These are phyloP conservation scores for Taphrina populina DNA, from an alignment of 1,139 yeast genomes.

Conservation along the genomic window DNA sequence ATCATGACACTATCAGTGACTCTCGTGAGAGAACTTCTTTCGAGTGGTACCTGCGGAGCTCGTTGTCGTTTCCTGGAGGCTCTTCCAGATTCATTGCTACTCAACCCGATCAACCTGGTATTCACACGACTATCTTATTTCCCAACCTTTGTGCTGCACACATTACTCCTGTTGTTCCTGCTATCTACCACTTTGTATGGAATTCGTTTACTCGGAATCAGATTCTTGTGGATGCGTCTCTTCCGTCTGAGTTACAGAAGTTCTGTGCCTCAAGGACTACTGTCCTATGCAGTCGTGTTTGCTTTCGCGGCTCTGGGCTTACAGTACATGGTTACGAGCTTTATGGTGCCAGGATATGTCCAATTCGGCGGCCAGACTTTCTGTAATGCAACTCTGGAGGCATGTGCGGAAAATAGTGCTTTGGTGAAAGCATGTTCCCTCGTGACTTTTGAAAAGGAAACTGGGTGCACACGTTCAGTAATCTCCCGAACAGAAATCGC, in stretches of 20 bases:
- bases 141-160: constrained; percentile 34
- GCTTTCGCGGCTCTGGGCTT: constrained; percentile 39
- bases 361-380: constrained; percentile 40
- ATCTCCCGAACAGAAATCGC: constrained; percentile 39
- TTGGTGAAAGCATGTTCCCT: constrained; percentile 13
- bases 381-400: constrained; percentile 39
- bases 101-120: constrained; percentile 19
- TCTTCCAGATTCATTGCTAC: constrained; percentile 12
- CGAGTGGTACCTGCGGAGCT: constrained; percentile 34
- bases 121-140: background rate
- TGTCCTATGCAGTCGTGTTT: constrained; percentile 38
- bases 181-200: constrained; percentile 39
- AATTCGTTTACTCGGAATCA: constrained; percentile 39
- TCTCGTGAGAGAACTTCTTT: constrained; percentile 18
- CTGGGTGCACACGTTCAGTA: constrained; percentile 38
- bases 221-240: constrained; percentile 39
- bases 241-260: constrained; percentile 38
- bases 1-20: constrained; percentile 37
- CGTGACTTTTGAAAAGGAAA: constrained; percentile 5
- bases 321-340: constrained; percentile 37
- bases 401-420: constrained; percentile 38
- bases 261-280: constrained; percentile 40
- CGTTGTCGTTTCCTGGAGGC: constrained; percentile 37
- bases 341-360: constrained; percentile 40
- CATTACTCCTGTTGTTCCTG: constrained; percentile 38